Conservation (phyloP, 2,329 filamentous ascomycete genomes). For the Claviceps purpurea region DNA sequence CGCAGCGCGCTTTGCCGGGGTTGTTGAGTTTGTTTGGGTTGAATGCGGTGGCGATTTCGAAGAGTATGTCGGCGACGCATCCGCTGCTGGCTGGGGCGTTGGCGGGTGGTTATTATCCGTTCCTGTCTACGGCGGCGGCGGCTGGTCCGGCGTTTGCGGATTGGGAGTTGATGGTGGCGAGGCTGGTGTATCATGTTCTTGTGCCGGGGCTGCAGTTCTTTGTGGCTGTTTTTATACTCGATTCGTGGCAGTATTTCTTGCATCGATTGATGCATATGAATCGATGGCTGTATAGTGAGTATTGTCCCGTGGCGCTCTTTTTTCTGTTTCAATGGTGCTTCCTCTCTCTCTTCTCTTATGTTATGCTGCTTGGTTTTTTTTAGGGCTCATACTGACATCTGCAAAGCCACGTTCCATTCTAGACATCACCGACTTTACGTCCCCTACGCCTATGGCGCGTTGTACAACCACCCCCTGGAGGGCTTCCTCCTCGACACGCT, state of each 20-base stretch:
- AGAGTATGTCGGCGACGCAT: conserved; percentile 57
- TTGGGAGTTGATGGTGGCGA: conserved; percentile 69
- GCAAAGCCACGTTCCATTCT: conserved; percentile 71
- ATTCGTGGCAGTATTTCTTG: conserved; percentile 97
- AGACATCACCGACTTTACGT: conserved; percentile 95
- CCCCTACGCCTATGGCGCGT: conserved; percentile 88
- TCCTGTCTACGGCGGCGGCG: conserved; percentile 43
- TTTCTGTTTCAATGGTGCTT: background rate
- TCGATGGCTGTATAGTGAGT: conserved; percentile 88
- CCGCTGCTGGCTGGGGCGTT: conserved; percentile 64
- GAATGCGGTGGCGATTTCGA: conserved; percentile 61
- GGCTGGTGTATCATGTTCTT: conserved; percentile 63
- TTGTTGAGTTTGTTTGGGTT: conserved; percentile 61
- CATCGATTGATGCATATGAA: conserved; percentile 97
- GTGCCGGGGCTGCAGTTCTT: conserved; percentile 69
- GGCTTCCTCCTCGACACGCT: conserved; percentile 87
- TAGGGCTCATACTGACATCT: conserved; percentile 6
- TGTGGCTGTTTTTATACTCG: conserved; percentile 61
- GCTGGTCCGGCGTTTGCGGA: conserved; percentile 60
- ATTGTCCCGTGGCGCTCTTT: background rate
- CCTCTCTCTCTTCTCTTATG: too few relatives aligned
- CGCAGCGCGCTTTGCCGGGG: conserved; percentile 63
- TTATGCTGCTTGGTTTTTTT: background rate
- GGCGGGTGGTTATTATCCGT: conserved; percentile 70
- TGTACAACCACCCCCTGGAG: conserved; percentile 94